These are phyloP conservation scores for Paraconiothyrium sp. DNA, from an alignment of 2,329 filamentous ascomycete genomes.

Conservation along the genomic window DNA sequence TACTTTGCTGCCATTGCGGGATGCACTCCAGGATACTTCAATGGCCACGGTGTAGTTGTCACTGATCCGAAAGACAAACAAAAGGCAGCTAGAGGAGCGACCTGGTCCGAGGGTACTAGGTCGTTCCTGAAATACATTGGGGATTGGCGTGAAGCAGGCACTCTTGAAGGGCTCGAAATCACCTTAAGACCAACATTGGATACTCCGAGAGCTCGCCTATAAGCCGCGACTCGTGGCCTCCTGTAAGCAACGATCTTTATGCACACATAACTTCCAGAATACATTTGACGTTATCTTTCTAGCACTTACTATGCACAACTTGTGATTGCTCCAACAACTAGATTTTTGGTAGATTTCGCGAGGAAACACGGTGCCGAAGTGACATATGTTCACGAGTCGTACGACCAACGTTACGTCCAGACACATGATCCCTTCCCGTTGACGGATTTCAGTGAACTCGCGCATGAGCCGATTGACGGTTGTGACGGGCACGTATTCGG, in stretches of 20 bases:
- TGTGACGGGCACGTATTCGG: neutral
- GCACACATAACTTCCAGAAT: too few species aligned
- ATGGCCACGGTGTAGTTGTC: conserved; percentile 3
- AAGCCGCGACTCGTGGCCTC: too few species aligned
- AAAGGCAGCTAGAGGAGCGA: conserved; percentile 5
- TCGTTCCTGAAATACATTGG: conserved; percentile 5
- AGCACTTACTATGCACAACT: too few species aligned
- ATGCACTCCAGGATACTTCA: conserved; percentile 27
- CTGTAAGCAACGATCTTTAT: too few species aligned
- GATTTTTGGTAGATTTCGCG: too few species aligned
- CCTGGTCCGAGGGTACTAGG: conserved; percentile 9
- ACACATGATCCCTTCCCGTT: too few species aligned
- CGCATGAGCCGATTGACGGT: neutral
- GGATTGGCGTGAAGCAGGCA: neutral
- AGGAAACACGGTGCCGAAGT: too few species aligned
- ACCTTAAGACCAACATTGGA: neutral
- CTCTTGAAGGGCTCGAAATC: neutral
- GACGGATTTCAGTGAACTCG: neutral
- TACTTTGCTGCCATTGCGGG: conserved; percentile 18
- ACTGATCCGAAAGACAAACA: neutral
- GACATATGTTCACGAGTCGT: too few species aligned
- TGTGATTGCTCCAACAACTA: too few species aligned
- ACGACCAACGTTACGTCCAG: too few species aligned
- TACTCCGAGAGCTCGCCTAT: neutral
- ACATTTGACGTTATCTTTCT: too few species aligned